Evolutionary conservation across 768 basidiomycete species (phyloP).

Genomic region (Dioszegia aurantiaca): DNA sequence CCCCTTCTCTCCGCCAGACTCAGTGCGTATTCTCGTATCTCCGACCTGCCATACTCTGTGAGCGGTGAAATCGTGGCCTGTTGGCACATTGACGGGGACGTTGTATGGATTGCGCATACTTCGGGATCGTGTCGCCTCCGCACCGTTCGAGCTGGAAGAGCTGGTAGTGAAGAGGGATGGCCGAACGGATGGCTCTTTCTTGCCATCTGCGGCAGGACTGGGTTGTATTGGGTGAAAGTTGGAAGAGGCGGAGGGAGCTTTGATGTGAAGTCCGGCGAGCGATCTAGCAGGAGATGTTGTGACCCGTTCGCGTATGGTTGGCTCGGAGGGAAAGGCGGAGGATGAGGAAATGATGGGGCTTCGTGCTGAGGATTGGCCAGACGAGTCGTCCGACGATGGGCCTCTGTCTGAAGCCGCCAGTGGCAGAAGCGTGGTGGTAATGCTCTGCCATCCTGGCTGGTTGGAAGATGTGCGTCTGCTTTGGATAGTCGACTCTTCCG

Average conservation of each 20-base stretch:
- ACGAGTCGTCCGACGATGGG: not conserved
- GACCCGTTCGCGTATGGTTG: not conserved
- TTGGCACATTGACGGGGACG: constrained; percentile 3
- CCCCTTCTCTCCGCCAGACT: not conserved
- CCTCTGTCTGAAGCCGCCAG: no score
- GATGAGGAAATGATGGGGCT: not conserved
- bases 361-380: not conserved
- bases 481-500: not conserved
- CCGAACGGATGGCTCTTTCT: constrained; percentile 10
- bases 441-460: not conserved
- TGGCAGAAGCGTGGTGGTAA: not conserved
- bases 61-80: not conserved
- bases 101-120: not conserved
- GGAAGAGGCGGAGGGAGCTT: no score
- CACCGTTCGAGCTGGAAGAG: not conserved
- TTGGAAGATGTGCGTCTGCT: not conserved
- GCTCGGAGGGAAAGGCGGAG: not conserved
- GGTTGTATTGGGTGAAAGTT: not conserved
- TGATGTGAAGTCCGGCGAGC: no score
- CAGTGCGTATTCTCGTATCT: not conserved
- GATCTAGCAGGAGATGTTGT: not conserved
- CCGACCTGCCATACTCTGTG: not conserved
- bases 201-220: constrained; percentile 1
- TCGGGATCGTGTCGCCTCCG: not conserved
- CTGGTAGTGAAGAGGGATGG: not conserved